Conservation (phyloP, 306 rosid genomes). For the Begonia peltatifolia region DNA sequence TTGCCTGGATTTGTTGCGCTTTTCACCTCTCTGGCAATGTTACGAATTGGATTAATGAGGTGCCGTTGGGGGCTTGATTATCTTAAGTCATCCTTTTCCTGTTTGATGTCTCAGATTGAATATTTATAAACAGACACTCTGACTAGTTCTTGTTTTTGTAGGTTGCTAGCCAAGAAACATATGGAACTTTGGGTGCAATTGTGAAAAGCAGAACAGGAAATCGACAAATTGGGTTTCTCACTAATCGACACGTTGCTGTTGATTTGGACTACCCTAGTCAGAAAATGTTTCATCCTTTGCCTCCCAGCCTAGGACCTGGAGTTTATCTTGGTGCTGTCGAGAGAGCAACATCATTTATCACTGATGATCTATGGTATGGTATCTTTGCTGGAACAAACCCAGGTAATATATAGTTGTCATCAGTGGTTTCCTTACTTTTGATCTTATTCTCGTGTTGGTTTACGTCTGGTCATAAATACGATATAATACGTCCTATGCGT, state of each 20-base stretch:
- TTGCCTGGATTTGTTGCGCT: background rate
- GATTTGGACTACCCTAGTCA: conserved; percentile 96
- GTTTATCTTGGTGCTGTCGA: conserved; percentile 98
- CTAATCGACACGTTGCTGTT: conserved; percentile 98
- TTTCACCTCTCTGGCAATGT: too few species aligned
- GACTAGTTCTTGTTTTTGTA: conserved; percentile 25
- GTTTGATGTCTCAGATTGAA: background rate
- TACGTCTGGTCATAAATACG: background rate
- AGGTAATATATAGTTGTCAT: conserved; percentile 38
- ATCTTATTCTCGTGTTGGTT: background rate
- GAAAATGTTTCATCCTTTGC: conserved; percentile 98
- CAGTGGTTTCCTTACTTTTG: conserved; percentile 9
- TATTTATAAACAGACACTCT: background rate
- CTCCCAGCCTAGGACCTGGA: conserved; percentile 98
- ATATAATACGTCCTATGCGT: too few species aligned
- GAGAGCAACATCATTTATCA: conserved; percentile 97
- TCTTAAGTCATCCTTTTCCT: too few species aligned
- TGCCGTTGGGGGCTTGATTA: background rate
- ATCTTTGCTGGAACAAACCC: conserved; percentile 98
- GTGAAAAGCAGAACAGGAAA: conserved; percentile 89
- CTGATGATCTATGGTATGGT: conserved; percentile 95
- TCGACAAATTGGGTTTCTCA: conserved; percentile 83
- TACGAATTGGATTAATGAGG: background rate
- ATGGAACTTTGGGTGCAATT: conserved; percentile 96
- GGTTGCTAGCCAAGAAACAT: conserved; percentile 98